These are phyloP conservation scores for Yamadazyma paraphyllophila DNA, from an alignment of 805 yeast genomes.

Conservation along the genomic window DNA sequence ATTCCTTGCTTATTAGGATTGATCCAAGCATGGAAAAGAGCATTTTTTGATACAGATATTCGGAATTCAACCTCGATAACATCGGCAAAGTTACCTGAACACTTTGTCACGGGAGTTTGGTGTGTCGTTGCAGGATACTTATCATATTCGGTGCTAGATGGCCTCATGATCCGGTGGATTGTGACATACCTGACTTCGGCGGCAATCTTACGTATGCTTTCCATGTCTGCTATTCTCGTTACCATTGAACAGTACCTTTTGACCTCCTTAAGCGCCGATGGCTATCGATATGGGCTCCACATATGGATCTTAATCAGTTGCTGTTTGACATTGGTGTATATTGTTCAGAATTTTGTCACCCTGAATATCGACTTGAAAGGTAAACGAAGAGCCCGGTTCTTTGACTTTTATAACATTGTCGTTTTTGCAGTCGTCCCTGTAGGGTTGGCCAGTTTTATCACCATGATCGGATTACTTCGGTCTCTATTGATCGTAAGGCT, in stretches of 20 bases:
- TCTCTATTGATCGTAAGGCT: constrained; percentile 71
- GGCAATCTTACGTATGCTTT: constrained; percentile 80
- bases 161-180: constrained; percentile 90
- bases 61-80: constrained; percentile 35
- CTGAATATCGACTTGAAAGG: constrained; percentile 60
- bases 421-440: constrained; percentile 99
- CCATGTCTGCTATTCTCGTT: constrained; percentile 73
- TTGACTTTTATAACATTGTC: constrained; percentile 82
- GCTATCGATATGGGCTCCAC: constrained; percentile 72
- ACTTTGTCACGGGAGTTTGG: constrained; percentile 86
- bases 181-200: constrained; percentile 87
- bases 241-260: constrained; percentile 68
- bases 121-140: constrained; percentile 84
- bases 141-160: constrained; percentile 80
- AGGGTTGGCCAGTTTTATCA: constrained; percentile 88
- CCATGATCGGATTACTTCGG: constrained; percentile 82
- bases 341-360: constrained; percentile 84
- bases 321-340: constrained; percentile 73
- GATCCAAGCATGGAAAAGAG: constrained; percentile 39
- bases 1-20: constrained; percentile 63
- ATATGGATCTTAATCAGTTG: constrained; percentile 93
- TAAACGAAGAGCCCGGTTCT: constrained; percentile 55
- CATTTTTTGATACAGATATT: constrained; percentile 20
- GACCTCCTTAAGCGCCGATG: constrained; percentile 62
- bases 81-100: constrained; percentile 71